Percentiles rank a stretch among this genome's conserved stretches.
Conservation (phyloP, 2,329 filamentous ascomycete species). For the Aspergillus sp. region DNA sequence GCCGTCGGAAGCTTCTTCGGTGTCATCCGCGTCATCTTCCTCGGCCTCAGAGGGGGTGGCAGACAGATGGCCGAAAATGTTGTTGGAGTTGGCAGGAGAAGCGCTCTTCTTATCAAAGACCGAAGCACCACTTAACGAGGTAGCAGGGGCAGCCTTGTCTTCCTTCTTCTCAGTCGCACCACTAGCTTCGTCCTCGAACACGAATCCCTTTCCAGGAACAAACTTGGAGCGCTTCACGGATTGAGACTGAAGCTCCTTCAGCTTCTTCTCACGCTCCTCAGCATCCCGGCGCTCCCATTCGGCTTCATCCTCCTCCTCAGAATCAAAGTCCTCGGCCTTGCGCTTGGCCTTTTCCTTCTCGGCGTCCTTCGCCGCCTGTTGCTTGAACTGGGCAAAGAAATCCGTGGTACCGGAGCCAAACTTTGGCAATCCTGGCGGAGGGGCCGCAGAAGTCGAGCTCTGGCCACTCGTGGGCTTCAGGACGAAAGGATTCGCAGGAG, state of each 20-base stretch:
- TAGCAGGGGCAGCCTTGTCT: conserved; percentile 14
- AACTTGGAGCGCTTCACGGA: conserved; percentile 31
- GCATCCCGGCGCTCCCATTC: conserved; percentile 48
- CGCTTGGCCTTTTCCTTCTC: conserved; percentile 47
- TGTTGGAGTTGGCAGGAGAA: conserved; percentile 26
- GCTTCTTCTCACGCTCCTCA: conserved; percentile 46
- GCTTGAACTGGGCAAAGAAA: conserved; percentile 44
- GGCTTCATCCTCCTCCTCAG: conserved; percentile 50
- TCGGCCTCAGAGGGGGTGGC: conserved; percentile 25
- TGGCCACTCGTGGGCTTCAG: conserved; percentile 16
- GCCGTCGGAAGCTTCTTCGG: conserved; percentile 22
- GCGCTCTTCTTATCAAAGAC: conserved; percentile 28
- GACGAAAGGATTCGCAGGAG: conserved; percentile 19
- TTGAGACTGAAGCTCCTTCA: conserved; percentile 38
- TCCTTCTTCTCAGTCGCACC: conserved; percentile 19
- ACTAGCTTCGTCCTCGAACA: conserved; percentile 25
- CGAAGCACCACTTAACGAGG: conserved; percentile 16
- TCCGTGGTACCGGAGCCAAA: conserved; percentile 31
- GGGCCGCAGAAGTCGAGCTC: conserved; percentile 6
- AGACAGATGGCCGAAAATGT: conserved; percentile 39
- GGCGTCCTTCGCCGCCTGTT: conserved; percentile 37
- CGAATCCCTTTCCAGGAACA: conserved; percentile 31
- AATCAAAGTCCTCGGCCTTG: conserved; percentile 51
- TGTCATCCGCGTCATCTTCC: conserved; percentile 25
- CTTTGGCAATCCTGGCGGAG: conserved; percentile 28